Base-by-base conservation (phyloP, 208 protist species). In the Acanthamoeba quina region DNA sequence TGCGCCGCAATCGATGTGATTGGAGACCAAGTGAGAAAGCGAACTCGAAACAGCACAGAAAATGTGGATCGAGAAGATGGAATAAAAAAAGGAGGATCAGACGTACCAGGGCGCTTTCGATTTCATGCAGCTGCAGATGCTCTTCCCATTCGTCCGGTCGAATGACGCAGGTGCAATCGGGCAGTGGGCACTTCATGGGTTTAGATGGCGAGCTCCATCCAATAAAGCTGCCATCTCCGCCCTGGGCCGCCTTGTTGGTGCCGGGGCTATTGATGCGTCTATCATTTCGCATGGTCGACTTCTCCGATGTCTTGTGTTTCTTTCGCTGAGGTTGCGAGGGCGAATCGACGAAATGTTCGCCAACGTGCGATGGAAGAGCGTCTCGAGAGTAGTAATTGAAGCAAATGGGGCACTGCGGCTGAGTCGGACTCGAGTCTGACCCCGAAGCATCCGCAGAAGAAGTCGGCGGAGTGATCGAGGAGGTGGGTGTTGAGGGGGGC, bases 111-210 rank as follows among this genome's bases (percentile, higher is more conserved):
- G 85, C 62, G 37, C 62, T 41, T 54, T 91, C 85, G 31, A 91
- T 74, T 9, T 74, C 85, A 26, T 91, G 85, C 24, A 91, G 44
- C 31, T 66, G 62, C 13, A 91, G 64, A 26, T 91, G 85, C 41
- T 91, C 85, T 41, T 91, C 85, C 85, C 85, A 91, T 31, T 91
- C 85, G 3, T 74, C 85, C 5, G 85, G 54, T 91, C 21, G 54
- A 9, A 91, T 74, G 37, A 91, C 34, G 62, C 60, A 66, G 41
- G 54, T 66, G 85, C 85, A 91, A 54, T 74, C 85, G 13, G 54
- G 41, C 41, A 91, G 31, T 0, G 85, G 85, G 47, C 85, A 91
- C 9, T 52, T 54, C 29, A 86, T 86, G 78, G 78, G 78, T 49
- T 54, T 86, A 4, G 41, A 6, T 37, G 78, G 78, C 13, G 78